Evolutionary conservation across 2,329 filamentous ascomycete species (phyloP).

Genomic region (Cladosporium sphaerospermum): DNA sequence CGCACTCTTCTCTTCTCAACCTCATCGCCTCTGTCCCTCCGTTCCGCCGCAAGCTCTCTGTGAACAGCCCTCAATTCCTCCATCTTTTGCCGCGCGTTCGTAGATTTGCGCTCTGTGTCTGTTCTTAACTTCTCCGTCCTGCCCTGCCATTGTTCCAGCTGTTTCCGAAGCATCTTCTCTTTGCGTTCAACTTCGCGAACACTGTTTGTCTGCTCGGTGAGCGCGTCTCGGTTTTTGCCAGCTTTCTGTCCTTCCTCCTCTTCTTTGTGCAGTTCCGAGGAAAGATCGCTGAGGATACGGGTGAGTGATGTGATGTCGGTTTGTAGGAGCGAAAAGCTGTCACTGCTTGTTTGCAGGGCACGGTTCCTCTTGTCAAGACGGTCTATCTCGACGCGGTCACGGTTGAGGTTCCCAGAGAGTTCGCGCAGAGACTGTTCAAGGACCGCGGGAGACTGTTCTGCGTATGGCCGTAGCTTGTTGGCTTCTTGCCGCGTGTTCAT

Average conservation of each 20-base stretch:
- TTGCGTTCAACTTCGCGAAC: conserved; percentile 87
- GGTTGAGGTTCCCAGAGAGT: conserved; percentile 67
- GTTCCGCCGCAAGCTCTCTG: conserved; percentile 73
- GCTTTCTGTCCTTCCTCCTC: conserved; percentile 83
- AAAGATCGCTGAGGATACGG: conserved; percentile 82
- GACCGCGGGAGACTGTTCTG: conserved; percentile 76
- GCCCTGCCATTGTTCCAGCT: conserved; percentile 79
- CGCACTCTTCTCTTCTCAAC: conserved; percentile 88
- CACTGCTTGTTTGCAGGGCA: conserved; percentile 82
- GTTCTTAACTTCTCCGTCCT: conserved; percentile 77
- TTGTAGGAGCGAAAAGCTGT: conserved; percentile 79
- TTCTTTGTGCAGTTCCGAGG: conserved; percentile 77
- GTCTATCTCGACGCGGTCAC: conserved; percentile 81
- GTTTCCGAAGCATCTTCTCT: conserved; percentile 74
- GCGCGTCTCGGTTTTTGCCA: conserved; percentile 73
- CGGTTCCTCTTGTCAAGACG: conserved; percentile 78
- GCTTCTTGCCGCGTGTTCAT: conserved; percentile 75
- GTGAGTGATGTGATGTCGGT: conserved; percentile 83
- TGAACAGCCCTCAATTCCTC: conserved; percentile 79
- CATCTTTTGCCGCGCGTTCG: conserved; percentile 79
- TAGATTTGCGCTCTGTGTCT: conserved; percentile 73
- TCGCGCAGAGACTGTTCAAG: conserved; percentile 78
- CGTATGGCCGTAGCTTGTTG: conserved; percentile 84
- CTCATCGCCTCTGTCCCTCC: conserved; percentile 78
- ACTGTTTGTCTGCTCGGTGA: conserved; percentile 81